Evolutionary conservation across 2,329 filamentous ascomycete genomes (phyloP).

Genomic region (Hypoxylon sp.): DNA sequence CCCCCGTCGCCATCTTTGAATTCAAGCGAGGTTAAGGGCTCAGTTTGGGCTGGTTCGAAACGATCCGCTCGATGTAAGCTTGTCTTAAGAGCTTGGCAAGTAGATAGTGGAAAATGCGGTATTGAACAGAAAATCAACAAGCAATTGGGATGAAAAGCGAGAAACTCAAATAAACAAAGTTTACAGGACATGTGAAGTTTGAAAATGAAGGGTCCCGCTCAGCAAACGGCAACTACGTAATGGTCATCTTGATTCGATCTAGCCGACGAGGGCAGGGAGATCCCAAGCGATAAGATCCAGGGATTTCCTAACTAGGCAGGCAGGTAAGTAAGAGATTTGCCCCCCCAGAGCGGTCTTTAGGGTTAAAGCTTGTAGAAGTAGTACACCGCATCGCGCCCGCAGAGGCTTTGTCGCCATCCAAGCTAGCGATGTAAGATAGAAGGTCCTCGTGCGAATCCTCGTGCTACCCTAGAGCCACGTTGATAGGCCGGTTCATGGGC

Average conservation of each 20-base stretch:
- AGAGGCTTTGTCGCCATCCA: slow-evolving; percentile 9
- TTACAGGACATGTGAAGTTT: slow-evolving; percentile 11
- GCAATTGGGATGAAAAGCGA: not conserved
- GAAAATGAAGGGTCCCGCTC: slow-evolving; percentile 2
- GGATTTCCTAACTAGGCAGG: slow-evolving; percentile 37
- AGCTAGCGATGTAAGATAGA: slow-evolving; percentile 20
- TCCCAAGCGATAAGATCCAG: slow-evolving; percentile 28
- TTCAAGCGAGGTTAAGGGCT: not conserved
- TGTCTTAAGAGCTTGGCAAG: not conserved
- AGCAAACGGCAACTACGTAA: slow-evolving; percentile 36
- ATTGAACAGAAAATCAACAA: slow-evolving; percentile 10
- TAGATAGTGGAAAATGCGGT: slow-evolving; percentile 5
- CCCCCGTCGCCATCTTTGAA: slow-evolving; percentile 23
- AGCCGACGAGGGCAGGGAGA: slow-evolving; percentile 8
- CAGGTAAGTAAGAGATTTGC: slow-evolving; percentile 32
- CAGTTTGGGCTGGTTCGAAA: slow-evolving; percentile 1
- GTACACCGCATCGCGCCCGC: not conserved
- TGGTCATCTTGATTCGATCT: slow-evolving; percentile 24
- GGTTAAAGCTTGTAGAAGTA: slow-evolving; percentile 27
- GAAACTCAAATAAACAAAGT: slow-evolving; percentile 9
- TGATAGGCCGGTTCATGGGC: slow-evolving; percentile 32
- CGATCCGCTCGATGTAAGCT: not conserved
- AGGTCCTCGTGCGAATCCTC: slow-evolving; percentile 22
- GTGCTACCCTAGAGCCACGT: slow-evolving; percentile 21
- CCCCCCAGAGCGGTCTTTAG: slow-evolving; percentile 3